A percentile compares a stretch with the other conserved stretches of the same genome.
Conservation (phyloP, 495 filamentous ascomycete genomes). For the Pseudotulostoma volvatum region DNA sequence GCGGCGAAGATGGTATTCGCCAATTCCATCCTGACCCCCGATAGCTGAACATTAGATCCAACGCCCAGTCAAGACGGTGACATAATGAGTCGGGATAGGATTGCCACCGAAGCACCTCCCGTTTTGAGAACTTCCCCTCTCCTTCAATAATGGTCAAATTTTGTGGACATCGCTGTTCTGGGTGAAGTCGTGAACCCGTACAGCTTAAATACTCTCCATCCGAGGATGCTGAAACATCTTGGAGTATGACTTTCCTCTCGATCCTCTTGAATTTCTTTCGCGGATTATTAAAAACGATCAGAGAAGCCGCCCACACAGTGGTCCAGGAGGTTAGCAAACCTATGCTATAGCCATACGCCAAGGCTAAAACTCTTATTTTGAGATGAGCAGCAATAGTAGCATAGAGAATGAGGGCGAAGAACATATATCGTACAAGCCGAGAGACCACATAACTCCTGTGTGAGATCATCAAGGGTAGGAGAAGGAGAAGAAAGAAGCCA, state of each 20-base stretch:
- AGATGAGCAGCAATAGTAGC: slow-evolving; percentile 24
- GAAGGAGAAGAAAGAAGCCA: slow-evolving; percentile 14
- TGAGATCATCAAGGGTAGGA: slow-evolving; percentile 22
- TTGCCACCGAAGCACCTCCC: slow-evolving; percentile 42
- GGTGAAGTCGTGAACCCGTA: background rate
- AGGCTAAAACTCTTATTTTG: slow-evolving; percentile 34
- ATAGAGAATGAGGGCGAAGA: slow-evolving; percentile 36
- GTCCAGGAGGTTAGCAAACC: slow-evolving; percentile 52
- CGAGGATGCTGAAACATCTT: background rate
- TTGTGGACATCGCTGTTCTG: background rate
- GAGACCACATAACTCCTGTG: slow-evolving; percentile 5
- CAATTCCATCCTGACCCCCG: slow-evolving; percentile 69
- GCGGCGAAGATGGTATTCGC: slow-evolving; percentile 41
- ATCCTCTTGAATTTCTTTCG: slow-evolving; percentile 55
- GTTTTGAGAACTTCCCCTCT: background rate
- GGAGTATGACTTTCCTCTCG: slow-evolving; percentile 19
- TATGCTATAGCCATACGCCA: slow-evolving; percentile 47
- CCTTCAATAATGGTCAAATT: background rate
- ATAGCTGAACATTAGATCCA: slow-evolving; percentile 52
- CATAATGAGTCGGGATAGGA: slow-evolving; percentile 44
- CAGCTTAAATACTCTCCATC: background rate
- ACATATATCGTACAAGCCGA: slow-evolving; percentile 29
- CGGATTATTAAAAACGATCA: slow-evolving; percentile 47
- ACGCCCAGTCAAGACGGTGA: slow-evolving; percentile 54
- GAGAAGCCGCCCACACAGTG: slow-evolving; percentile 42